Base-by-base conservation (phyloP, 345 rosid species). In the Rhizophora apiculata region DNA sequence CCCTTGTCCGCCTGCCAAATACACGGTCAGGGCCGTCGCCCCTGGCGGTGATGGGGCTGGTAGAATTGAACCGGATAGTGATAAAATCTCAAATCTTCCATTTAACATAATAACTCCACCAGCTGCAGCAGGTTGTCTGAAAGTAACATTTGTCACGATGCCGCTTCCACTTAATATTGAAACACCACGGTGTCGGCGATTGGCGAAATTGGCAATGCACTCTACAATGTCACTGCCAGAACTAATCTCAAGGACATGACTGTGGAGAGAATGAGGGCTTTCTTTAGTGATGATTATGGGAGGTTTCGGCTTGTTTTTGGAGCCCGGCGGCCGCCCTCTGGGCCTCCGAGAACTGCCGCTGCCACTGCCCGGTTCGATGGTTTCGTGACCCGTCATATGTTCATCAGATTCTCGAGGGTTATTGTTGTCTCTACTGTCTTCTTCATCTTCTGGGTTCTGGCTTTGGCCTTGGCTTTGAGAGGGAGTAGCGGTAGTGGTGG, bases 81-180 rank as follows among this genome's bases (percentile, higher is more conserved):
- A 91, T 69, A 91, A 69, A 74, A 94, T 91, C 91, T 94, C 98
- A 21, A 89, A 91, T 78, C 96, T 82, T 19, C 98, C 98, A 46
- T 83, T 91, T 15, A 94, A 76, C 24, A 78, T 83, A 51, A 94
- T 80, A 22, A 86, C 86, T 7, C 97, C 96, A 20, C 88, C 81
- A 0, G 92, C 86, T 0, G 89, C 89, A 21, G 85, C 84, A 0
- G 96, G 93, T 75, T 93, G 98, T 65, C 92, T 84, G 52, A 93
- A 86, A 26, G 91, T 85, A 6, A 93, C 94, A 58, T 89, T 86
- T 13, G 85, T 76, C 8, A 93, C 98, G 52, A 86, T 65, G 31
- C 98, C 98, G 31, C 87, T 89, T 1, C 97, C 98, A 29, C 92
- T 86, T 20, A 93, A 74, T 21, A 94, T 84, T 0, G 96, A 91